Evolutionary conservation across 257 asterid genomes (phyloP), one percentile per base, ranked within the genome.

Genomic region (Solanum neorickii): DNA sequence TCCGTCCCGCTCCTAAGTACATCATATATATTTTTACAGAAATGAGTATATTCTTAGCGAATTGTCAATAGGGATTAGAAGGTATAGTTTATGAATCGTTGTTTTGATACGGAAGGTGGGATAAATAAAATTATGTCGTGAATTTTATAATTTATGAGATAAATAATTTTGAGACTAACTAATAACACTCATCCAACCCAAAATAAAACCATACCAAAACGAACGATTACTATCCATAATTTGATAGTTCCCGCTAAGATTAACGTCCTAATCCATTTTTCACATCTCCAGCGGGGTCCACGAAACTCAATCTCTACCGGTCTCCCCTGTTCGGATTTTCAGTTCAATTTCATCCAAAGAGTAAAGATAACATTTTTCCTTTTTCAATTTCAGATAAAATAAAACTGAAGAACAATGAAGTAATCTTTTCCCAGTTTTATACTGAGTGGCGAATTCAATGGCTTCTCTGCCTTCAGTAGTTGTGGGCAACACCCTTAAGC

Each of bases 391-490:
- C 39, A 78, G 16, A 80, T 82, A 18, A 80, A 72, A 82, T 82
- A 18, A 49, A 31, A 31, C 20, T 9, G 52, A 27, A 49, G 69
- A 82, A 49, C 46, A 82, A 49, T 82, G 85, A 49, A 31, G 44
- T 82, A 47, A 29, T 9, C 25, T 47, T 49, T 18, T 18, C 68
- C 84, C 13, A 25, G 60, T 56, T 44, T 77, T 25, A 15, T 77
- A 27, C 84, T 1, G 2, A 7, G 16, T 85, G 72, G 75, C 2
- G 66, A 31, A 89, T 87, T 83, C 88, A 96, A 96, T 96, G 99
- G 98, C 99, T n/a, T 93, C 98, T 78, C 90, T 96, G 90, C 97
- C 97, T 47, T 92, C 96, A 27, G 91, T 91, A 85, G 90, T 87
- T 73, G 91, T 91, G 86, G 92, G 89, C 91, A 93, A 87, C 94